phyloP scores from a whole-genome alignment of 1,284 basidiomycete genomes.

The Sanghuangporus sanghuang region DNA sequence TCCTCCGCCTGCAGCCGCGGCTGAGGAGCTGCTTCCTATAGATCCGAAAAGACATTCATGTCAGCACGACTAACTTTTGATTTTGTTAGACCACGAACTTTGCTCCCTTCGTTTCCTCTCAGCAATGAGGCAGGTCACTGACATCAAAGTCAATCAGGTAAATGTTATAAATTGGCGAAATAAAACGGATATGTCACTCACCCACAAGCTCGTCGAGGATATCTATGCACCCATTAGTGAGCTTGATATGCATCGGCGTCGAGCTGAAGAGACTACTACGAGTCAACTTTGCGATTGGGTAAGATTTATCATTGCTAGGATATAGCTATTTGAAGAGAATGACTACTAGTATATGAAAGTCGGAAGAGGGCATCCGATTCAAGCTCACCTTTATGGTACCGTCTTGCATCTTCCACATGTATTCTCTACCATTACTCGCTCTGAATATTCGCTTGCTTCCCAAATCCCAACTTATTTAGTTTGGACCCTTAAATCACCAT shows the following conservation, averaged over 20 bases:
- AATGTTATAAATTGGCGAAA: no score
- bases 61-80: no score
- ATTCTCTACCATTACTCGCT: not conserved
- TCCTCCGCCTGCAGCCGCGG: no score
- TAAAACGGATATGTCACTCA: not conserved
- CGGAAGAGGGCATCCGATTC: not conserved
- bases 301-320: not conserved
- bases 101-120: not conserved
- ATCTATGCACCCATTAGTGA: not conserved
- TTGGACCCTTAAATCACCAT: not conserved
- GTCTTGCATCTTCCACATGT: not conserved
- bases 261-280: not conserved
- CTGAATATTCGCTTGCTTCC: not conserved
- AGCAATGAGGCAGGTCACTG: not conserved
- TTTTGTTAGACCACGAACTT: not conserved
- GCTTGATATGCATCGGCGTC: not conserved
- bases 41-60: no score
- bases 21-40: no score
- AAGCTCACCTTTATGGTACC: not conserved
- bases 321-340: not conserved
- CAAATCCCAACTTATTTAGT: not conserved
- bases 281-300: not conserved
- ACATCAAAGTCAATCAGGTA: not conserved
- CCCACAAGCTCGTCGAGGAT: not conserved
- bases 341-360: not conserved